Evolutionary conservation across 306 rosid species (phyloP).

Genomic region (Malus sieversii): DNA sequence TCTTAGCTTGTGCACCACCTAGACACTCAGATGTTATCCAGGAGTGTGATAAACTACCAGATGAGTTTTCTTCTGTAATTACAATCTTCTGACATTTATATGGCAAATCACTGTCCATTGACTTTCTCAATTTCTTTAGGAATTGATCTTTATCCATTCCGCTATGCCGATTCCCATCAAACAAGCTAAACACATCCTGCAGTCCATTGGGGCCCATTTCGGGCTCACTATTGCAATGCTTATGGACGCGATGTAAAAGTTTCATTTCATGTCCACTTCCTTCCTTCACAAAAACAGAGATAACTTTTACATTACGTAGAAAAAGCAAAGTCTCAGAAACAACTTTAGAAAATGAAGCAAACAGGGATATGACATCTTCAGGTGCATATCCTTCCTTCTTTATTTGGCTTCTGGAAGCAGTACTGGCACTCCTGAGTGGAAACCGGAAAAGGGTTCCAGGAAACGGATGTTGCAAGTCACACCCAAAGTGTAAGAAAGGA

Average conservation of each 20-base stretch:
- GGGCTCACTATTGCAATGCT: conserved; percentile 54
- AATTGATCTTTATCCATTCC: conserved; percentile 71
- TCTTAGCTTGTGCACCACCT: conserved; percentile 60
- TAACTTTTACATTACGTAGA: conserved; percentile 66
- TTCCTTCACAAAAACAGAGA: conserved; percentile 80
- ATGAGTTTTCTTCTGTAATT: conserved; percentile 50
- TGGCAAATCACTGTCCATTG: conserved; percentile 55
- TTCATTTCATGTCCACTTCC: conserved; percentile 78
- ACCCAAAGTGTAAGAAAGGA: conserved; percentile 84
- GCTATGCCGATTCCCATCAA: conserved; percentile 41
- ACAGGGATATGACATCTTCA: conserved; percentile 78
- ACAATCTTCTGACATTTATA: conserved; percentile 65
- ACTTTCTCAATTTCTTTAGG: conserved; percentile 59
- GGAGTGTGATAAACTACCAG: conserved; percentile 53
- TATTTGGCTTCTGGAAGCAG: conserved; percentile 89
- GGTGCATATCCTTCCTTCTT: conserved; percentile 83
- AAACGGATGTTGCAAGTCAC: conserved; percentile 80
- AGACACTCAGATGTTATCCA: conserved; percentile 89
- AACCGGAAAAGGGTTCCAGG: conserved; percentile 95
- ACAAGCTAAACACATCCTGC: conserved; percentile 59
- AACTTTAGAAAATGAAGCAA: conserved; percentile 69
- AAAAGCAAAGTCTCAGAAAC: conserved; percentile 86
- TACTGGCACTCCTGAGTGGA: conserved; percentile 74
- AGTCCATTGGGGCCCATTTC: conserved; percentile 43
- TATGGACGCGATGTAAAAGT: conserved; percentile 64